phyloP scores from a whole-genome alignment of 768 basidiomycete genomes.

The Ramaria rubella region DNA sequence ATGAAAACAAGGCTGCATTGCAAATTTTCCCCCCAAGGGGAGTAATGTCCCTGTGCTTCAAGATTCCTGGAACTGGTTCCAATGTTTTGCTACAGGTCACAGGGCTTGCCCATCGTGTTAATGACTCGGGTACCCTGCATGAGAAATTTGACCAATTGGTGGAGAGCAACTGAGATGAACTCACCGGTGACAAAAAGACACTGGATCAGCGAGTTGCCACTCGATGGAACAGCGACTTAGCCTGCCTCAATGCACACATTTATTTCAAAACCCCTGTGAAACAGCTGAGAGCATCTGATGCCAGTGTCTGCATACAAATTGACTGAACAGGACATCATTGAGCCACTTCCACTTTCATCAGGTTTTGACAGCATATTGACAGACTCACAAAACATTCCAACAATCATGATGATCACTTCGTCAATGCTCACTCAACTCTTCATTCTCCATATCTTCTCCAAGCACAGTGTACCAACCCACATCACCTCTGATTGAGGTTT shows the following conservation, averaged over 20 bases:
- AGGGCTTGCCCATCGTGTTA: constrained; percentile 22
- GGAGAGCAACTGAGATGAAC: constrained; percentile 5
- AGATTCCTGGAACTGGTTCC: not conserved
- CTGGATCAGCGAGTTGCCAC: constrained; percentile 25
- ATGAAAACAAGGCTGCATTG: constrained; percentile 11
- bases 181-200: constrained; percentile 10
- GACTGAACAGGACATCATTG: too few species aligned
- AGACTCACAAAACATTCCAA: too few species aligned
- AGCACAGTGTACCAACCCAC: too few species aligned
- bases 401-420: too few species aligned
- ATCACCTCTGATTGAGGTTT: too few species aligned
- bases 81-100: constrained; percentile 18
- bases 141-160: constrained; percentile 24
- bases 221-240: constrained; percentile 27
- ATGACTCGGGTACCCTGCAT: constrained; percentile 21
- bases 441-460: too few species aligned
- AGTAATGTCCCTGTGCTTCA: not conserved
- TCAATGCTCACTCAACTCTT: too few species aligned
- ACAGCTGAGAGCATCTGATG: constrained; percentile 15
- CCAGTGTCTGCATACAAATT: not conserved
- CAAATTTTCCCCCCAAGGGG: constrained; percentile 14
- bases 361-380: too few species aligned
- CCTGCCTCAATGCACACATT: constrained; percentile 23
- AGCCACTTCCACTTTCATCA: too few species aligned
- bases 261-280: constrained; percentile 21